Base-by-base conservation (phyloP, 2,329 filamentous ascomycete species). In the Calonectria pteridis region DNA sequence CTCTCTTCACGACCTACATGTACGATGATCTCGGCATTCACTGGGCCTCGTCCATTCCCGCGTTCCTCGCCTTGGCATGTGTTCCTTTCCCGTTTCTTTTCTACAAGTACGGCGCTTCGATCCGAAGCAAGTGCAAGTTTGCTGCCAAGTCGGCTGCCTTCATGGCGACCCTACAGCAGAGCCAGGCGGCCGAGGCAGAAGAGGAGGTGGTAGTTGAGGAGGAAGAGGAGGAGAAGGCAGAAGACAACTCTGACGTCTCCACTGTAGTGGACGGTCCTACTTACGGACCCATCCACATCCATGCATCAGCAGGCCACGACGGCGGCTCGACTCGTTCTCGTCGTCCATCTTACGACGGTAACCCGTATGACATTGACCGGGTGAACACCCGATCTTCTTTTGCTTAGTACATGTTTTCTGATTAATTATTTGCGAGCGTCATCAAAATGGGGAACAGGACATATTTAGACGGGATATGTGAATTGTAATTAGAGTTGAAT, bases 291-390 rank as follows among this genome's bases (percentile, higher is more conserved):
- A 63, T 63, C 49, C 66, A 55, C 1, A 20, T 40, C 1, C 55
- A 49, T 6, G 67, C 66, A 11, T 59, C 66, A 33, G 23, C 58
- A 23, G 7, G 6, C 14, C 40, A 69, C n/a, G 55, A 46, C 16
- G 67, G 28, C 18, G 40, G n/a, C 13, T 62, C 67, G 23, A 43
- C 50, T 4, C 53, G 67, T 11, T 46, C 58, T 28, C 53, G 67
- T 4, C 53, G 67, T 3, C 55, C 33, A 31, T 69, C 67, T 1
- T 69, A 69, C 33, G 67, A 69, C 29, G 67, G 67, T 2, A 69
- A 69, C 31, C 67, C 67, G 7, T 69, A 69, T 23, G 67, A 69
- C 26, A 69, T 69, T 37, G 67, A 69, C 40, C 55, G 67, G 55
- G 67, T 69, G 20, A 51, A 69, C 28, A 69, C 67, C 26, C 49